Conservation (phyloP, 2,329 filamentous ascomycete species). For the Paecilomyces formosus region DNA sequence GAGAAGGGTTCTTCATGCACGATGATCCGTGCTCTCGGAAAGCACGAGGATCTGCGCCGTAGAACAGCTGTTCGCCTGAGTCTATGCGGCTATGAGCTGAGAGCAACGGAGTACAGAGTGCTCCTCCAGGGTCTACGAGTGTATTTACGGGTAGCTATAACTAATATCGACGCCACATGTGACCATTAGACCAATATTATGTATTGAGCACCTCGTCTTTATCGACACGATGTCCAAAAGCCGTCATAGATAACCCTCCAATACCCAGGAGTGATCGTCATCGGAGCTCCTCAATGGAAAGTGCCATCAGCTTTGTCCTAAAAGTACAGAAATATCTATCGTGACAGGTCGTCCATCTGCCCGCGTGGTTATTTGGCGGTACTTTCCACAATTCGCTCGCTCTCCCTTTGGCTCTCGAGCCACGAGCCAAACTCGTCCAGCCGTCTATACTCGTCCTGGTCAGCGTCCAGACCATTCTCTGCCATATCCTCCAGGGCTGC, state of each 20-base stretch:
- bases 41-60: neutral
- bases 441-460: slow-evolving; percentile 36
- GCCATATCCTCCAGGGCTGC: slow-evolving; percentile 38
- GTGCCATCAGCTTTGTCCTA: neutral
- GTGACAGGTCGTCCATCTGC: neutral
- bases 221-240: neutral
- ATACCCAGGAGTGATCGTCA: neutral
- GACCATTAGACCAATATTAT: no score
- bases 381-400: slow-evolving; percentile 15
- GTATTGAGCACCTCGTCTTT: no score
- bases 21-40: neutral
- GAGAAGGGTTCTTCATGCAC: neutral
- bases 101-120: neutral
- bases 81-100: neutral
- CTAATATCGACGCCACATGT: no score
- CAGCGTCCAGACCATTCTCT: slow-evolving; percentile 35
- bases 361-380: slow-evolving; percentile 9
- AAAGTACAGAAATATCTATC: neutral
- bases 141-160: neutral
- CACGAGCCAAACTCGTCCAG: slow-evolving; percentile 44
- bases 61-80: neutral
- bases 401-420: slow-evolving; percentile 27
- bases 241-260: neutral
- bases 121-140: neutral
- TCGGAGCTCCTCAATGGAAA: slow-evolving; percentile 3